A percentile compares a stretch with the other conserved stretches of the same genome.
Evolutionary conservation across 768 basidiomycete genomes (phyloP).

Genomic region (Collybiopsis luxurians): DNA sequence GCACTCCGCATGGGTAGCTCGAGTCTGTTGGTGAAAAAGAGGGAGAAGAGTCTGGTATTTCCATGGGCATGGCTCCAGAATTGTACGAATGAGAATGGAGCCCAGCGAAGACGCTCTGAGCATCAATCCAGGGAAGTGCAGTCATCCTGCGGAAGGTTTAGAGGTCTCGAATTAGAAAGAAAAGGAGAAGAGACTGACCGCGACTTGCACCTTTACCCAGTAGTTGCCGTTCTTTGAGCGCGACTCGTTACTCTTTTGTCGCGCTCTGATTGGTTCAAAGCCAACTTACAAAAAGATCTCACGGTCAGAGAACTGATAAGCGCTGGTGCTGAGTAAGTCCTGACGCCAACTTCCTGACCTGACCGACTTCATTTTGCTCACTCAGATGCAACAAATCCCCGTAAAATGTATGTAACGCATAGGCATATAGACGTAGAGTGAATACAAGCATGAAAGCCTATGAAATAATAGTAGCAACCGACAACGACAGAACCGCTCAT

Average conservation of each 20-base stretch:
- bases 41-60: neutral
- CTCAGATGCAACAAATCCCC: neutral
- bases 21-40: neutral
- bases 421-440: neutral
- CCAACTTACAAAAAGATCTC: too few relatives aligned
- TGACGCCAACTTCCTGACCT: too few relatives aligned
- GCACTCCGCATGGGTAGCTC: neutral
- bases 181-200: slow-evolving; percentile 32
- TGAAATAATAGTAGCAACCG: slow-evolving; percentile 3
- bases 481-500: slow-evolving; percentile 28
- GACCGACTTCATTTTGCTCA: too few relatives aligned
- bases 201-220: slow-evolving; percentile 33
- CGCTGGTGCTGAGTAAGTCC: too few relatives aligned
- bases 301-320: too few relatives aligned
- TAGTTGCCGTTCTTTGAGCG: neutral
- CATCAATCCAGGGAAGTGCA: slow-evolving; percentile 68
- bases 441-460: neutral
- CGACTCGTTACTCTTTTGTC: neutral
- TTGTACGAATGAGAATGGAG: slow-evolving; percentile 32
- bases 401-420: neutral
- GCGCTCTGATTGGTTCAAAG: neutral
- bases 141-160: slow-evolving; percentile 59
- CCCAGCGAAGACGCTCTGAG: slow-evolving; percentile 80
- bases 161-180: neutral
- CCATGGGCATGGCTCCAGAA: neutral